phyloP scores from a whole-genome alignment of 768 basidiomycete genomes.

The Crucibulum laeve region DNA sequence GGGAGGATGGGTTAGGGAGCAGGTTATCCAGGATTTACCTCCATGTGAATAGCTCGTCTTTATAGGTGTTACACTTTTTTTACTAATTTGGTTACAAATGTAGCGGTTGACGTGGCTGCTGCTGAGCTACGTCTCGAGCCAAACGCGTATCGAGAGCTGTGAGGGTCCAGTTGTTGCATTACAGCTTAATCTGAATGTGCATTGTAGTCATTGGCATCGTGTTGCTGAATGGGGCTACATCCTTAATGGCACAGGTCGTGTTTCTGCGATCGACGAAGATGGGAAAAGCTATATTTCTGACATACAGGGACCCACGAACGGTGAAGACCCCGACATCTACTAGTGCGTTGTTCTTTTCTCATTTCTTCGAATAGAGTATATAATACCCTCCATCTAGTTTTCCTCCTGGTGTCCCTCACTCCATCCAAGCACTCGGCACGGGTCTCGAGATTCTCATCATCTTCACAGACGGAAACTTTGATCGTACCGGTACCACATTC shows the following conservation, averaged over 20 bases:
- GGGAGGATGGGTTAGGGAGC: slow-evolving; percentile 13
- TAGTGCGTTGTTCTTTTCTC: slow-evolving; percentile 5
- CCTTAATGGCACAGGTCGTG: slow-evolving; percentile 12
- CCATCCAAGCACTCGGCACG: slow-evolving; percentile 10
- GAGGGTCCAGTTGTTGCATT: not conserved
- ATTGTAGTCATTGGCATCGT: slow-evolving; percentile 12
- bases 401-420: slow-evolving; percentile 12
- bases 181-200: not conserved
- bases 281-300: slow-evolving; percentile 12
- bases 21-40: slow-evolving; percentile 11
- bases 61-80: not conserved
- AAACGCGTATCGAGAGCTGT: slow-evolving; percentile 12
- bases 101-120: slow-evolving; percentile 9
- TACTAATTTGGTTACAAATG: not conserved
- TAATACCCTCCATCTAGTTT: slow-evolving; percentile 4
- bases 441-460: slow-evolving; percentile 12
- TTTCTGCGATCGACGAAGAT: slow-evolving; percentile 11
- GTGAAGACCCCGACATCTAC: slow-evolving; percentile 11
- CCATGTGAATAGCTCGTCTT: slow-evolving; percentile 7
- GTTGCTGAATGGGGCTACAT: slow-evolving; percentile 15
- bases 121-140: slow-evolving; percentile 10
- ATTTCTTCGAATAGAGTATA: not conserved
- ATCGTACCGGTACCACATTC: slow-evolving; percentile 10
- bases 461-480: slow-evolving; percentile 12
- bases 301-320: slow-evolving; percentile 8